Evolutionary conservation across 1,139 yeast species (phyloP), one percentile per base, ranked within the genome.

Genomic region (Geotrichum cucujoidarum): DNA sequence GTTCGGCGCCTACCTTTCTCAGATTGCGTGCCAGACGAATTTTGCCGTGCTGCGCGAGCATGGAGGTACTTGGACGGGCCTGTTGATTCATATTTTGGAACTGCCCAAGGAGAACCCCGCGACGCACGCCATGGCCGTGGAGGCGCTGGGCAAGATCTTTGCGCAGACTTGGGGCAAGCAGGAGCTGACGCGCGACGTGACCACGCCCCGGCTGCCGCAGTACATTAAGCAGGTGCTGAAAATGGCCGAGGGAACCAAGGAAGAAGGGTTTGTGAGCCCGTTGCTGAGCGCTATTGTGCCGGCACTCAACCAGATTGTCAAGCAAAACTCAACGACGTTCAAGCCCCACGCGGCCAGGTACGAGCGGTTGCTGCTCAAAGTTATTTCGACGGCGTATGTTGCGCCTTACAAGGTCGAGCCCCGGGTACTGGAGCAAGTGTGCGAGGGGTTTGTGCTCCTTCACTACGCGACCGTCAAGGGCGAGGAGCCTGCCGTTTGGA

Each of bases 151-250:
- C 53, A 65, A 65, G 18, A 59, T 85, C 22, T 76, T 83, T 57
- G 66, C 70, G 37, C 68, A 72, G 40, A 82, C 86, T 50, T 77
- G 84, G 63, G 94, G 89, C 2, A 89, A 89, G 60, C 88, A 95
- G 1, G 81, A 90, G 1, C 71, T 90, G 43, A 83, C 95, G 1
- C 76, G 97, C 62, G 96, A 89, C 59, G 72, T 85, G 6, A 74
- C 89, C 51, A 86, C 95, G 1, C 95, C 97, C 3, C 81, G 81
- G 55, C 69, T 90, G 47, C 80, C 88, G 11, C 69, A 73, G 2
- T 78, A 84, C 38, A 76, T 86, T 49, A 71, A 78, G 18, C 66
- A 76, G 5, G 72, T 83, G 55, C 61, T 86, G 49, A 62, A 60
- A 2, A 57, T 71, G 40, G 57, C 69, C 11, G 63, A 65, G 32